A percentile compares a stretch with the other conserved stretches of the same genome.
Conservation (phyloP, 306 rosid genomes). For the Cicer cuneatum region DNA sequence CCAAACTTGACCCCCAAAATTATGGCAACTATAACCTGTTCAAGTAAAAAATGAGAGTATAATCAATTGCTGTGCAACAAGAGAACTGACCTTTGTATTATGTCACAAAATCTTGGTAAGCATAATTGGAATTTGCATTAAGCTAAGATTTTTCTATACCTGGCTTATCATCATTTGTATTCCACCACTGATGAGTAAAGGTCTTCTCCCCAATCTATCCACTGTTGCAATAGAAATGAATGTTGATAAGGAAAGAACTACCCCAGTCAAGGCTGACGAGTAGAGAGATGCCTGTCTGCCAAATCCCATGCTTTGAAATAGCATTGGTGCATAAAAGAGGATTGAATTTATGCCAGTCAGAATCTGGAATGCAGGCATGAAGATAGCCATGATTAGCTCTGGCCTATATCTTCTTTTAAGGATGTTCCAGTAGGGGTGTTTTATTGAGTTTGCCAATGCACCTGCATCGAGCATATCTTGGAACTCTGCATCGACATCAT, state of each 20-base stretch:
- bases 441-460: conserved; percentile 64
- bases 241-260: conserved; percentile 80
- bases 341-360: conserved; percentile 88
- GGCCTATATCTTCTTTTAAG: conserved; percentile 69
- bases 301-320: conserved; percentile 90
- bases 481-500: conserved; percentile 78
- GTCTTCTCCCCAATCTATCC: conserved; percentile 75
- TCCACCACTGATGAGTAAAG: conserved; percentile 86
- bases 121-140: conserved; percentile 20
- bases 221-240: conserved; percentile 81
- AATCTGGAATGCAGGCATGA: conserved; percentile 89
- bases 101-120: neutral
- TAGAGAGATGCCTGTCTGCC: conserved; percentile 78
- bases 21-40: conserved; percentile 72
- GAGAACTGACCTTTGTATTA: neutral
- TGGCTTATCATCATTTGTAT: conserved; percentile 80
- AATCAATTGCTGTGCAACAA: neutral
- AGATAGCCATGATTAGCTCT: conserved; percentile 82
- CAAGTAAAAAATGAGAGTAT: conserved; percentile 16
- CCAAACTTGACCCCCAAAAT: conserved; percentile 78
- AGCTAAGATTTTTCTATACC: conserved; percentile 47
- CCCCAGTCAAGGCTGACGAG: conserved; percentile 88
- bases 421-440: conserved; percentile 78
- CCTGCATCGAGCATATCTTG: conserved; percentile 89
- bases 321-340: conserved; percentile 84